Percentiles rank a stretch among this genome's conserved stretches.
These are phyloP conservation scores for Hypoxylon rickii DNA, from an alignment of 495 filamentous ascomycete genomes.

Conservation along the genomic window DNA sequence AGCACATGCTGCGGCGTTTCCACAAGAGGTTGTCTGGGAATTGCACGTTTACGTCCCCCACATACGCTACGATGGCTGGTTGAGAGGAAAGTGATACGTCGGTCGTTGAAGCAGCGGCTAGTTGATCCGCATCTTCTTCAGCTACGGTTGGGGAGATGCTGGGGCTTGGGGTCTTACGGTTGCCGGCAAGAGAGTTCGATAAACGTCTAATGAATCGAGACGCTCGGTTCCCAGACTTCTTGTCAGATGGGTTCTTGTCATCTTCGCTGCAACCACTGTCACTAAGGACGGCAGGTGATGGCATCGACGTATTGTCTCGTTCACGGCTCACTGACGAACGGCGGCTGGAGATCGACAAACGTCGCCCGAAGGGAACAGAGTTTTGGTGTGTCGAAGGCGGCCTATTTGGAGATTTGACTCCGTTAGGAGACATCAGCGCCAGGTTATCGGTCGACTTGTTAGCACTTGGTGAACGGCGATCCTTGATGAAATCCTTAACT, in stretches of 20 bases:
- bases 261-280: conserved; percentile 41
- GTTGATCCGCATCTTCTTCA: conserved; percentile 61
- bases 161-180: conserved; percentile 53
- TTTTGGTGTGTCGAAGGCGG: conserved; percentile 46
- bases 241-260: conserved; percentile 49
- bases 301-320: conserved; percentile 27
- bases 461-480: conserved; percentile 48
- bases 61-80: conserved; percentile 58
- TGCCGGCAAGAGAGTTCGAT: conserved; percentile 66
- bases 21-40: conserved; percentile 91
- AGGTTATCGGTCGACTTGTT: conserved; percentile 49
- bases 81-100: conserved; percentile 40
- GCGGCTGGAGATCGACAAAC: conserved; percentile 52
- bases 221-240: conserved; percentile 65
- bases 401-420: conserved; percentile 49
- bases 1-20: conserved; percentile 82
- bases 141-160: conserved; percentile 66
- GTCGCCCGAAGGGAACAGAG: conserved; percentile 38
- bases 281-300: conserved; percentile 40
- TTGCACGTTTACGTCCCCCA: conserved; percentile 91
- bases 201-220: conserved; percentile 81
- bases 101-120: conserved; percentile 44
- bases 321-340: conserved; percentile 47
- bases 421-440: conserved; percentile 32
- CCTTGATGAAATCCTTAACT: conserved; percentile 59